Conservation (phyloP, 2,329 filamentous ascomycete genomes). For the Emmonsia crescens region DNA sequence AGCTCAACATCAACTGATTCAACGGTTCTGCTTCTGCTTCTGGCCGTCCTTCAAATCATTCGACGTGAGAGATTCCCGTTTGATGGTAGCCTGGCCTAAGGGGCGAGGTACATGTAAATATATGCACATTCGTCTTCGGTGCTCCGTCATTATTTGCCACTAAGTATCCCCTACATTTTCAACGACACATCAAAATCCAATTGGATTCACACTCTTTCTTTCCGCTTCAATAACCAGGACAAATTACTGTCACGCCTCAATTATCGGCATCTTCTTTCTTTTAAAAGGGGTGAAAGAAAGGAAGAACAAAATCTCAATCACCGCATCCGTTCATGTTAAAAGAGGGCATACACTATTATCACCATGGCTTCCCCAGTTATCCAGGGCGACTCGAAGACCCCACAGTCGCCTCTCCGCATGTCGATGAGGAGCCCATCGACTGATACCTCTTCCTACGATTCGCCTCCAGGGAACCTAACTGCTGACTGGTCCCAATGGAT, state of each 20-base stretch:
- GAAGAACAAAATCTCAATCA: neutral
- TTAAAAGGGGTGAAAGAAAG: neutral
- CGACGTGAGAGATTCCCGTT: neutral
- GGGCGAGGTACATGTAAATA: neutral
- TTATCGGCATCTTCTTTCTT: neutral
- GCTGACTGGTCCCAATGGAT: slow-evolving; percentile 38
- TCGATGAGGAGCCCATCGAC: slow-evolving; percentile 5
- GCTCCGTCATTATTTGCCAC: neutral
- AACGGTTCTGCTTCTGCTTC: neutral
- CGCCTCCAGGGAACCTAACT: slow-evolving; percentile 19
- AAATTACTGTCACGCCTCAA: neutral
- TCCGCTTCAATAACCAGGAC: neutral
- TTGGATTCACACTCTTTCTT: neutral
- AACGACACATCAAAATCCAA: neutral
- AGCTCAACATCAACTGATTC: neutral
- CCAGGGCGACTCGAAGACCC: neutral
- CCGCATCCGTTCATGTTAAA: neutral
- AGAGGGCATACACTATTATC: neutral
- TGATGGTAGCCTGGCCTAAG: neutral
- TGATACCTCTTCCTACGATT: slow-evolving; percentile 11
- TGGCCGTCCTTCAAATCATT: neutral
- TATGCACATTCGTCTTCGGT: neutral
- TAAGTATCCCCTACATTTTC: neutral
- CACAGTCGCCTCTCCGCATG: slow-evolving; percentile 4
- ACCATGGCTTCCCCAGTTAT: slow-evolving; percentile 6